Conservation (phyloP, 2,329 filamentous ascomycete genomes). For the Chaetomiaceae sp. region DNA sequence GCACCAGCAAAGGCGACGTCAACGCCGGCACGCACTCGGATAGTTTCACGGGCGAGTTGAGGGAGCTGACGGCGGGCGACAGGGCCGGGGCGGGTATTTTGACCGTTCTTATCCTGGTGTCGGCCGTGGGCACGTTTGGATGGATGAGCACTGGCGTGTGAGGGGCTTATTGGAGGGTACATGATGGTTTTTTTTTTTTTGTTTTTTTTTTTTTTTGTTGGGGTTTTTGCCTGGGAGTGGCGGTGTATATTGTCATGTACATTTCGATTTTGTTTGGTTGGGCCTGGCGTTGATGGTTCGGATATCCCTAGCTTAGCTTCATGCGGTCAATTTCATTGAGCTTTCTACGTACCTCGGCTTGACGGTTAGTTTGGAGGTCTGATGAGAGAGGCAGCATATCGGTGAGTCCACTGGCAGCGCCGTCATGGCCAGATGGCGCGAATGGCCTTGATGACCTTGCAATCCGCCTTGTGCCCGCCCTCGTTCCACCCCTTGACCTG, state of each 20-base stretch:
- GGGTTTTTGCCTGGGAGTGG: background rate
- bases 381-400: background rate
- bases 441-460: slow-evolving; percentile 40
- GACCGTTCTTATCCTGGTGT: slow-evolving; percentile 41
- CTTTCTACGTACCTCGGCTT: too few species aligned
- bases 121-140: slow-evolving; percentile 41
- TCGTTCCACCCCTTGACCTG: slow-evolving; percentile 41
- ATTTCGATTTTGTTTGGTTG: too few species aligned
- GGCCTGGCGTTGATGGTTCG: too few species aligned
- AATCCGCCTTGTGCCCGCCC: slow-evolving; percentile 41
- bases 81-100: slow-evolving; percentile 46
- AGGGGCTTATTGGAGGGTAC: background rate
- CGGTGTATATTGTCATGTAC: too few species aligned
- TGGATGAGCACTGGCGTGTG: slow-evolving; percentile 43
- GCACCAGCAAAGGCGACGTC: slow-evolving; percentile 43
- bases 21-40: slow-evolving; percentile 36
- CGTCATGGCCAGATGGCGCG: slow-evolving; percentile 33
- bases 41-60: slow-evolving; percentile 27
- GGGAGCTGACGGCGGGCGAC: slow-evolving; percentile 41
- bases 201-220: background rate
- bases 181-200: background rate
- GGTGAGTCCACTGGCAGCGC: background rate
- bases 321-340: too few species aligned
- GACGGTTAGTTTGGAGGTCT: background rate
- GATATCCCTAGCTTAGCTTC: too few species aligned